Conservation (phyloP, 306 rosid genomes). For the Myrica gale region DNA sequence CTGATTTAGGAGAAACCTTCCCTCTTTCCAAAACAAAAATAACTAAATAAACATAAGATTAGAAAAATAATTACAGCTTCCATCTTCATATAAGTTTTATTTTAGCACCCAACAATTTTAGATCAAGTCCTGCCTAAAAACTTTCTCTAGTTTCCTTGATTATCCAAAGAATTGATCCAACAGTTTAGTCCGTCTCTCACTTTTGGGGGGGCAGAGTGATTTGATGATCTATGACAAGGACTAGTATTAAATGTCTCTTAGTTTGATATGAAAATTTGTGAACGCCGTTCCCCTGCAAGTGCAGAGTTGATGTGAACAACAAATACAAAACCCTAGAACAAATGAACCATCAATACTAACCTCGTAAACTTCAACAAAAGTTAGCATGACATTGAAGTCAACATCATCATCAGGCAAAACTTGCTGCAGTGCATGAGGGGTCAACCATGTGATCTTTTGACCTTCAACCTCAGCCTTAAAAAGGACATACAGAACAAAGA, state of each 20-base stretch:
- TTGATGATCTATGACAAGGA: not conserved
- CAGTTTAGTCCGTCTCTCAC: too few relatives aligned
- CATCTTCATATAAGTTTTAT: not conserved
- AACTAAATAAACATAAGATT: not conserved
- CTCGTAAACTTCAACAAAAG: slow-evolving; percentile 79
- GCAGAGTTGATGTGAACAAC: not conserved
- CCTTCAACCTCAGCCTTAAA: slow-evolving; percentile 80
- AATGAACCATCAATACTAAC: slow-evolving; percentile 32
- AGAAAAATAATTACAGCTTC: not conserved
- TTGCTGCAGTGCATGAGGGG: slow-evolving; percentile 93
- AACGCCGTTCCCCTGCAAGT: not conserved
- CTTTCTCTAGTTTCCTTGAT: not conserved
- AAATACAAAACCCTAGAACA: not conserved
- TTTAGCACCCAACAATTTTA: not conserved
- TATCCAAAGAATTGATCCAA: too few relatives aligned
- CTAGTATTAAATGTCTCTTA: not conserved
- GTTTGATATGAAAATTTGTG: not conserved
- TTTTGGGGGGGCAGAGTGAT: too few relatives aligned
- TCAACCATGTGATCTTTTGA: slow-evolving; percentile 81
- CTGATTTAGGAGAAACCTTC: not conserved
- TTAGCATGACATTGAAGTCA: slow-evolving; percentile 69
- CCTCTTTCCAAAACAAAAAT: not conserved
- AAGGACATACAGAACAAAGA: slow-evolving; percentile 24
- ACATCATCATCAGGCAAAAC: slow-evolving; percentile 73
- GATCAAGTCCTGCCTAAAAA: not conserved